Evolutionary conservation across 352 stramenopile species (phyloP), one percentile per base, ranked within the genome.

Genomic region (Globisporangium rhizosaccharum): DNA sequence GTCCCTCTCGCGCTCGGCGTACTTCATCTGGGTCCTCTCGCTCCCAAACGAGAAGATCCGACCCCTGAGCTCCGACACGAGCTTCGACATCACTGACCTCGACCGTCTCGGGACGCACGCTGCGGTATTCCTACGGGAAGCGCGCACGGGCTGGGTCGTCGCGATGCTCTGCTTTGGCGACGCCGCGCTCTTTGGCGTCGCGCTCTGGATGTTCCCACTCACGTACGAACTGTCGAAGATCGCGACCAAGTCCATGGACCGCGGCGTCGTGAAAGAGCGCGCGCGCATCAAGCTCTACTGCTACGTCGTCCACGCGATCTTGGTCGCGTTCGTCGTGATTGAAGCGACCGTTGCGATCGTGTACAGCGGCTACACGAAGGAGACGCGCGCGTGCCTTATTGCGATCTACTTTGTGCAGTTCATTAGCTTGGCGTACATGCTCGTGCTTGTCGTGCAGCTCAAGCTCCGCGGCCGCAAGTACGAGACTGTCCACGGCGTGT

Each of bases 161-260:
- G 45, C 25, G 0, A 64, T 87, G 48, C 47, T 86, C 23, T 73
- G 65, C 36, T 56, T 75, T 15, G 83, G 77, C 25, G 75, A 88
- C 51, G 58, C 78, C 11, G 65, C 73, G 66, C 72, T 85, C 33
- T 75, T 82, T 9, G 76, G 67, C 5, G 62, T 79, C 20, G 68
- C 76, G 0, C 62, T 87, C 5, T 85, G 73, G 68, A 62, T 81
- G n/a, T 70, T 84, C n/a, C 75, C 76, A n/a, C 57, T 90, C 0
- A 69, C 63, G 20, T 81, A 85, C 63, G 81, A 90, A 30, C 59
- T 90, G 11, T 75, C 63, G 8, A 70, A 73, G 48, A 79, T 90
- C 51, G 81, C 72, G 10, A 54, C 57, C n/a, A 85, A 73, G 33
- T 73, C 71, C 6, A 90, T 90, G 81, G 81, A 88, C 50, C 63